A percentile compares a stretch with the other conserved stretches of the same genome.
Evolutionary conservation across 1,284 basidiomycete species (phyloP).

Genomic region (Kwoniella shivajii): DNA sequence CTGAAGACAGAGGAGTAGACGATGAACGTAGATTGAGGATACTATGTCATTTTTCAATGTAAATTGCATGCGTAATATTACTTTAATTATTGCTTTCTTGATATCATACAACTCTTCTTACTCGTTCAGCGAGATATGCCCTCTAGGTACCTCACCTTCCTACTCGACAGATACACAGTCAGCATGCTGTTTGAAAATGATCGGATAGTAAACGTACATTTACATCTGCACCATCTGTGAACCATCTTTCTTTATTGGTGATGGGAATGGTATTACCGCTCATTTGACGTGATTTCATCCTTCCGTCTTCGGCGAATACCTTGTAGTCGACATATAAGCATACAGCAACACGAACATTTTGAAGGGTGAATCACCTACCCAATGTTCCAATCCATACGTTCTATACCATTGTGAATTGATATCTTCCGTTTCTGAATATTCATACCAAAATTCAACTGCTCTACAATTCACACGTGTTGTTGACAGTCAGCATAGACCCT

Average conservation of each 20-base stretch:
- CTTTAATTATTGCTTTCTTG: background rate
- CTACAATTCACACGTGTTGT: slow-evolving; percentile 16
- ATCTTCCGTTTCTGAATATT: slow-evolving; percentile 54
- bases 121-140: slow-evolving; percentile 24
- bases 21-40: background rate
- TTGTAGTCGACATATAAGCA: too few relatives aligned
- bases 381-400: slow-evolving; percentile 65
- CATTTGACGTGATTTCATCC: slow-evolving; percentile 61
- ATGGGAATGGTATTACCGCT: slow-evolving; percentile 64
- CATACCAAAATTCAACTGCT: slow-evolving; percentile 63
- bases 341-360: background rate
- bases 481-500: too few relatives aligned
- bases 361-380: slow-evolving; percentile 53
- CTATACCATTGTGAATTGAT: slow-evolving; percentile 59
- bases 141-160: slow-evolving; percentile 27
- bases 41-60: background rate
- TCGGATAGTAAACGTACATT: slow-evolving; percentile 31
- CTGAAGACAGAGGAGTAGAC: slow-evolving; percentile 30
- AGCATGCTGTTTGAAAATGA: background rate
- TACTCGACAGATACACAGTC: background rate
- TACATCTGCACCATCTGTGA: slow-evolving; percentile 56
- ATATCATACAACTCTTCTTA: too few relatives aligned
- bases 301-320: slow-evolving; percentile 58
- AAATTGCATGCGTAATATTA: background rate
- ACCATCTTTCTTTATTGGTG: slow-evolving; percentile 61